A percentile compares a stretch with the other conserved stretches of the same genome.
These are phyloP conservation scores for Clavaria fumosa DNA, from an alignment of 768 basidiomycete genomes.

Conservation along the genomic window DNA sequence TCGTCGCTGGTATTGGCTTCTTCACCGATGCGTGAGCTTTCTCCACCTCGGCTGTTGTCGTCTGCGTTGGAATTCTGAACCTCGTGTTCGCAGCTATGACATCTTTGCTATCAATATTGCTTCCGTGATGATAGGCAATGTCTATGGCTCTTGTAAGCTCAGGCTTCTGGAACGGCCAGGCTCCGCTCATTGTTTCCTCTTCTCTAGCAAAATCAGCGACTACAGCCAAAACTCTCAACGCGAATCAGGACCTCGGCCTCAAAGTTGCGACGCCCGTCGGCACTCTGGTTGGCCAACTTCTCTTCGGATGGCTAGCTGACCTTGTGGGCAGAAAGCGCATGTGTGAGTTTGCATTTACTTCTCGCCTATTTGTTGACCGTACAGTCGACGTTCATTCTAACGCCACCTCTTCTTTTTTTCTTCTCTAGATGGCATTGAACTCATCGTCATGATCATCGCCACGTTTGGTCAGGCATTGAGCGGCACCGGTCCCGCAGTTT, in stretches of 20 bases:
- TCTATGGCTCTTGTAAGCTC: constrained; percentile 37
- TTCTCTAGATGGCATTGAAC: constrained; percentile 44
- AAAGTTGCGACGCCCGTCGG: constrained; percentile 69
- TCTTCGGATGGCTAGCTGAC: constrained; percentile 76
- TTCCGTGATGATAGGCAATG: constrained; percentile 68
- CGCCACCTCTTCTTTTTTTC: background rate
- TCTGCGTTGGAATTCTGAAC: constrained; percentile 1
- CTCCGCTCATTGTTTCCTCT: no score
- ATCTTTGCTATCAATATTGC: constrained; percentile 87
- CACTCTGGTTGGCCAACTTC: constrained; percentile 56
- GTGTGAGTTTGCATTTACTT: constrained; percentile 35
- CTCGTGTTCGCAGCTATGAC: constrained; percentile 36
- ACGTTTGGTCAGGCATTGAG: constrained; percentile 71
- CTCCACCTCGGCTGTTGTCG: constrained; percentile 1
- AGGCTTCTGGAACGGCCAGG: no score
- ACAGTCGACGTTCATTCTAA: no score
- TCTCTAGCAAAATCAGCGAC: no score
- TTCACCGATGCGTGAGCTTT: constrained; percentile 65
- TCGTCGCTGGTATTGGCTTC: constrained; percentile 71
- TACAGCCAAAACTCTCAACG: constrained; percentile 25
- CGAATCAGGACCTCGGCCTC: constrained; percentile 60
- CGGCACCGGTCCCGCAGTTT: constrained; percentile 48
- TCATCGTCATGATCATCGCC: constrained; percentile 69
- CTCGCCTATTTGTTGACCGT: no score
- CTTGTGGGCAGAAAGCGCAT: constrained; percentile 61